Evolutionary conservation across 2,329 filamentous ascomycete genomes (phyloP), one percentile per base, ranked within the genome.

Genomic region (Endoconidiophora laricicola): DNA sequence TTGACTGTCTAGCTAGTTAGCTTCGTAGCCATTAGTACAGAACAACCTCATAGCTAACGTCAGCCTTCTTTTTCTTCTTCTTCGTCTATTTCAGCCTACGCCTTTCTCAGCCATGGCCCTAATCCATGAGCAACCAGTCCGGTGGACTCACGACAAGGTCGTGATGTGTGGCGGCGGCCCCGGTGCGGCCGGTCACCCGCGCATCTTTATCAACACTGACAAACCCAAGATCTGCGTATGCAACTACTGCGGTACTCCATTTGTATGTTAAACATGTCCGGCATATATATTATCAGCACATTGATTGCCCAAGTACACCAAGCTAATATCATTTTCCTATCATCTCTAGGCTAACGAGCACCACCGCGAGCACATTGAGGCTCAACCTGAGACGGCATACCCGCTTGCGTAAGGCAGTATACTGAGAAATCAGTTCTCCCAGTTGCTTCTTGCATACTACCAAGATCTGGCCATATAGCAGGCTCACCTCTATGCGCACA

Each of bases 171-270:
- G 96, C 60, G 91, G 91, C 52, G 91, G 90, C 53, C 88, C 88
- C 57, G 91, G 90, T 43, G 82, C 88, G 29, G 70, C 85, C 50
- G 91, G 91, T 41, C 91, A 98, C 66, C 91, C 91, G 46, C 78
- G 78, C 61, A 83, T 98, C 68, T 98, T 87, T 65, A 98, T 98
- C 76, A 98, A 98, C 69, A 81, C 84, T 57, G 91, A 98, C 69
- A 96, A 95, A 74, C 85, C 91, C 41, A 81, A 96, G 71, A 94
- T 98, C 60, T 78, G 78, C 66, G 72, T 72, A 63, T 98, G 91
- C 73, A 81, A 76, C 61, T 98, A 98, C 71, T 98, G 91, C 64
- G 91, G 91, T 48, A 65, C 91, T 57, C 91, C 91, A 59, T 98
- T 81, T 64, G 91, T 96, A 75, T 63, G 88, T 16, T 33, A 36